phyloP scores from a whole-genome alignment of 2,329 filamentous ascomycete species.

The Macrophomina tecta region DNA sequence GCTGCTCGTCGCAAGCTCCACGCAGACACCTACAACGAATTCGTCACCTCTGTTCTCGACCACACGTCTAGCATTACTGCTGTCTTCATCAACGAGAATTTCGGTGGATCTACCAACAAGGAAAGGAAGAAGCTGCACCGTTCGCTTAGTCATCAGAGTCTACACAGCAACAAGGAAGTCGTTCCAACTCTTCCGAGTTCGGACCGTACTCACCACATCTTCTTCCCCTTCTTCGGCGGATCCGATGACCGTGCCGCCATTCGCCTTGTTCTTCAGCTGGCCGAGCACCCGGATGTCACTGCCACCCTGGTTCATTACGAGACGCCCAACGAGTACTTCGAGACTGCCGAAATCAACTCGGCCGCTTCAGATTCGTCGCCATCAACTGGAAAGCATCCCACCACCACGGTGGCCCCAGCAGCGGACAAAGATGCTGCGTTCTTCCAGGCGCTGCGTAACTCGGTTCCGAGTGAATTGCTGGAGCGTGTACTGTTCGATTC shows the following conservation, averaged over 20 bases:
- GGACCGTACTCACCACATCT: slow-evolving; percentile 80
- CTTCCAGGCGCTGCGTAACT: slow-evolving; percentile 63
- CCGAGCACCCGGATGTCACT: slow-evolving; percentile 77
- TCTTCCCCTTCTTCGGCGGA: slow-evolving; percentile 86
- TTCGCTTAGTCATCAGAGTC: slow-evolving; percentile 32
- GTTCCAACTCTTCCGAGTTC: slow-evolving; percentile 61
- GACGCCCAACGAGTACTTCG: slow-evolving; percentile 21
- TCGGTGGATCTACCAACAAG: slow-evolving; percentile 56
- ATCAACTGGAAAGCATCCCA: slow-evolving; percentile 27
- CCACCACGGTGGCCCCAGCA: slow-evolving; percentile 23
- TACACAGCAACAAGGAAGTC: slow-evolving; percentile 63
- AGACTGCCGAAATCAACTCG: slow-evolving; percentile 27
- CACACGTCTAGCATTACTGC: slow-evolving; percentile 71
- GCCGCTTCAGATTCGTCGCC: neutral
- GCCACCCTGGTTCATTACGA: slow-evolving; percentile 73
- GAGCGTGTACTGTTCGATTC: slow-evolving; percentile 65
- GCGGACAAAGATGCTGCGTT: slow-evolving; percentile 58
- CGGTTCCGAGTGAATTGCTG: slow-evolving; percentile 58
- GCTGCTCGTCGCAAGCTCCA: slow-evolving; percentile 65
- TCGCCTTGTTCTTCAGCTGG: slow-evolving; percentile 81
- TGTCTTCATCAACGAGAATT: slow-evolving; percentile 78
- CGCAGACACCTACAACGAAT: slow-evolving; percentile 70
- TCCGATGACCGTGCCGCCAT: slow-evolving; percentile 81
- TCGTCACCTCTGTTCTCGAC: slow-evolving; percentile 72
- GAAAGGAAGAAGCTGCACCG: slow-evolving; percentile 29